Base-by-base conservation (phyloP, 2,329 filamentous ascomycete species). In the Fusarium pilosicola region DNA sequence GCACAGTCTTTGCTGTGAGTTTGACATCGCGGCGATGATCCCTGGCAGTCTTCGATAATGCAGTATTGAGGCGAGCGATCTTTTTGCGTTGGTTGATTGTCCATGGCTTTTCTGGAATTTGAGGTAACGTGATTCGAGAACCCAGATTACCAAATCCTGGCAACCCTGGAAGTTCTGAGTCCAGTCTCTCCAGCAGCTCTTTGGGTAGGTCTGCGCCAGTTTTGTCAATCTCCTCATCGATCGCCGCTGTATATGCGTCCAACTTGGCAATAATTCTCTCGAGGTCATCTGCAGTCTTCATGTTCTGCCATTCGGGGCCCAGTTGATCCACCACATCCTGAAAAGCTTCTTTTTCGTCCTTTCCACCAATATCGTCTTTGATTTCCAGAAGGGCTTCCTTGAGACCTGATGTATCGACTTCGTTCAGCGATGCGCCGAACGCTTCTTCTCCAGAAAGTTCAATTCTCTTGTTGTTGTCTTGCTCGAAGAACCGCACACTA, bases 401-500 rank as follows among this genome's bases (percentile, higher is more conserved):
- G 26, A 84, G 73, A 20, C 82, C 79, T 10, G 80, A 81, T 10
- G 80, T 79, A 54, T 84, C 82, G 41, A 83, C 73, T 17, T 74
- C 72, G 68, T 81, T 77, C 10, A 87, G 61, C 1, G 84, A 83
- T 28, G 82, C 77, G 39, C 76, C 80, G 65, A 86, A 86, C 13
- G 82, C 83, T n/a, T 84, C 79, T 54, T 84, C 79, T 65, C 80
- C 75, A 15, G 74, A 71, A 24, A 88, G 78, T 70, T 83, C 82
- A 22, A 78, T 82, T 18, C 86, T 74, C 13, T 76, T 74, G 36
- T 79, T 72, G 7, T 81, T 80, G 20, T 82, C 82, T 75, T 88
- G 84, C 62, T 89, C 86, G 68, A 87, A 89, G 75, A 83, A 88
- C 14, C 84, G 82, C 17, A 88, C 81, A 6, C 80, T 79, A 41